Base-by-base conservation (phyloP, 257 asterid genomes). In the Jaltomata sinuosa region DNA sequence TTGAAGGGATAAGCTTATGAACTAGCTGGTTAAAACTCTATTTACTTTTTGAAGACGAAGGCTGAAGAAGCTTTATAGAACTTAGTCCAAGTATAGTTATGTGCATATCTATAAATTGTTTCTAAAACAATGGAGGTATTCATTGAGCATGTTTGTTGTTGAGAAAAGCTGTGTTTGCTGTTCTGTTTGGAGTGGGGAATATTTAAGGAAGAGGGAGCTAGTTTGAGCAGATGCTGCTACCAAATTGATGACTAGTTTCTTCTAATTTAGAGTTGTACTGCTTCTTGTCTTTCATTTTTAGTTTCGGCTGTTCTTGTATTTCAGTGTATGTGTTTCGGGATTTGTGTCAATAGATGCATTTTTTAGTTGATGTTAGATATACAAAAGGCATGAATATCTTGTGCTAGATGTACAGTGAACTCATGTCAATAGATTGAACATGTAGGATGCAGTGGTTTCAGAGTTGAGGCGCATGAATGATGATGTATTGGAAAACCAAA, bases 381-480 rank as follows among this genome's bases (percentile, higher is more conserved):
- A 49, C 81, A 76, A 16, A 16, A 25, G 62, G 19, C 42, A 49
- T 47, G 42, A 34, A 76, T 49, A 49, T 76, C n/a, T 47, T 76
- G 38, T 45, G 22, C 38, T 40, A 76, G 81, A 27, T 49, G 18
- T 49, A 18, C 42, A 50, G 62, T 67, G 85, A 83, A 68, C 88
- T 90, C 87, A 87, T 87, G 82, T 62, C 80, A 84, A 84, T 87
- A 74, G 80, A 61, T 74, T 84, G 88, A 50, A 84, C 36, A 29
- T 87, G 82, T 84, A 97, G 99, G 99, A 97, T 87, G 98, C 97
- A 64, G 76, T 93, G 85, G 93, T 95, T 90, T 86, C 72, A 31
- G 98, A 97, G 91, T 89, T 97, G 85, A 94, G 92, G 92, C 92
- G 85, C 49, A 85, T 95, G 97, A 94, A 97, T 72, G 95, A 96